These are phyloP conservation scores for Exophiala aquamarina DNA, from an alignment of 2,329 filamentous ascomycete species.

Conservation along the genomic window DNA sequence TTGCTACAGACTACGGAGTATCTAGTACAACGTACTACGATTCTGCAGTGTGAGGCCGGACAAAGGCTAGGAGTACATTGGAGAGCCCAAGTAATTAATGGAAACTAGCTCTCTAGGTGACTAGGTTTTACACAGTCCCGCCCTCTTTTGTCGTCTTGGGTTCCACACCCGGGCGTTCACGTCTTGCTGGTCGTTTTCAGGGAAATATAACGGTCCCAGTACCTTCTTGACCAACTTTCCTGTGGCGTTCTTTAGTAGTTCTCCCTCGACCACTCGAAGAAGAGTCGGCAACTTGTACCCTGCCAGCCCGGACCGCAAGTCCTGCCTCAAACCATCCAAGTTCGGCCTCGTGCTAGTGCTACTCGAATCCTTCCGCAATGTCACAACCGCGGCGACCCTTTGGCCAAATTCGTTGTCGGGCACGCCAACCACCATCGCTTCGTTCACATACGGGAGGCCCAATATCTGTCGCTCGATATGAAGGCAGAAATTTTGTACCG, in stretches of 20 bases:
- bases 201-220: conserved; percentile 38
- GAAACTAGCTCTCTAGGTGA: no score
- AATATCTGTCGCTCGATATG: conserved; percentile 51
- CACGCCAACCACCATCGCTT: conserved; percentile 51
- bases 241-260: conserved; percentile 48
- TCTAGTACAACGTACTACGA: no score
- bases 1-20: no score
- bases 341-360: conserved; percentile 27
- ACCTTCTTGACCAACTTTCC: conserved; percentile 53
- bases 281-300: conserved; percentile 51
- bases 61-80: no score
- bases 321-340: conserved; percentile 41
- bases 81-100: no score
- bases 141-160: no score
- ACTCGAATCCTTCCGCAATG: conserved; percentile 9
- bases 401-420: conserved; percentile 50
- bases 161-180: conserved; percentile 31
- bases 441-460: conserved; percentile 44
- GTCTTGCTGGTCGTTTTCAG: conserved; percentile 27
- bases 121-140: no score
- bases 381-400: conserved; percentile 45
- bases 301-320: conserved; percentile 44
- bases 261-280: conserved; percentile 42
- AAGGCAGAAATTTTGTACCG: conserved; percentile 50
- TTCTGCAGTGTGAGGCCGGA: no score